Evolutionary conservation across 306 rosid genomes (phyloP), one percentile per base, ranked within the genome.

Genomic region (Cucurbita ficifolia): DNA sequence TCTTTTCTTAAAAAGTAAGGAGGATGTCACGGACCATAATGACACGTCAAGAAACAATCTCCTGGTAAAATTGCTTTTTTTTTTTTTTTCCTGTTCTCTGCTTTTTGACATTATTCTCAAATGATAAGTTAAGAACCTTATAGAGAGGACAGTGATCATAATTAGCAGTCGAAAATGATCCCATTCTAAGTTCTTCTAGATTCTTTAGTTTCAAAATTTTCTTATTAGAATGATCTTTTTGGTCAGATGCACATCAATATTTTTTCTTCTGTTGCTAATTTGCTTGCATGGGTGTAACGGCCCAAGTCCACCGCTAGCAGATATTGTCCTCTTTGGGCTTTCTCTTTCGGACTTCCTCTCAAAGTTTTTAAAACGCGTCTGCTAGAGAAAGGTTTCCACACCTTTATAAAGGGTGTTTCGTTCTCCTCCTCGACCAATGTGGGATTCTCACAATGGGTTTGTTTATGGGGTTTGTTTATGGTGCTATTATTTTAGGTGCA

Each of bases 1-100:
- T 56, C 81, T 79, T 52, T 76, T 83, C 69, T 76, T 2, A 63
- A 82, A 82, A 74, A 81, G 77, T 33, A 87, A 55, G 22, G 67
- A 24, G 68, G 78, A 70, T 49, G 56, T 74, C 40, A 56, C 38
- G 10, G 57, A 78, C 18, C 75, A 74, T 22, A 60, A 49, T 11
- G 62, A 70, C 75, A 29, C 8, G 17, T 16, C 35, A n/a, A 48
- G 46, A 55, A 57, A 75, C 42, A 63, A 52, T 80, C 56, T 43
- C 58, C 46, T 21, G 80, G 83, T 83, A 62, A 10, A 62, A 54
- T 54, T 76, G 63, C 64, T 61, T 35, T 62, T 21, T 29, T 12
- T 16, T 59, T 65, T 2, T 2, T 21, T 29, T 12, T 16, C 53
- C 57, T 76, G 67, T 75, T 80, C 71, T 24, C 53, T 82, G 56